These are phyloP conservation scores for Candida ipomoeae DNA, from an alignment of 805 yeast genomes.

Conservation along the genomic window DNA sequence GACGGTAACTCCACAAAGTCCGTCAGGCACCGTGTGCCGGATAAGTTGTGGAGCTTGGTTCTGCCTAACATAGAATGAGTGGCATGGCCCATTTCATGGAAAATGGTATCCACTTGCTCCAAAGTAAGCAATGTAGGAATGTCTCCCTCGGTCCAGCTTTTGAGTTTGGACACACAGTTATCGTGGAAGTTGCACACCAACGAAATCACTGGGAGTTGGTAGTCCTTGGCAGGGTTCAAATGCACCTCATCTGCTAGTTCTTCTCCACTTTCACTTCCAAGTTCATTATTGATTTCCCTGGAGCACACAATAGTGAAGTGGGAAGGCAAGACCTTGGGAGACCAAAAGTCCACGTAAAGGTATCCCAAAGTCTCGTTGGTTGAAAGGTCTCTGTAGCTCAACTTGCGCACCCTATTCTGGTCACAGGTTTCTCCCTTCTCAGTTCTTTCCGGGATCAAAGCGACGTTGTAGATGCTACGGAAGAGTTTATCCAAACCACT, in stretches of 20 bases:
- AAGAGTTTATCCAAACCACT: slow-evolving; percentile 76
- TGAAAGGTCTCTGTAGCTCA: slow-evolving; percentile 64
- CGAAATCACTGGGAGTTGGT: slow-evolving; percentile 87
- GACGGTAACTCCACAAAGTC: slow-evolving; percentile 97
- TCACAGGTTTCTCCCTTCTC: slow-evolving; percentile 83
- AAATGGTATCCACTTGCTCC: slow-evolving; percentile 85
- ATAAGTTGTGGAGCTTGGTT: slow-evolving; percentile 82
- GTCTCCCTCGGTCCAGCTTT: slow-evolving; percentile 23
- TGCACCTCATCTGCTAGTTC: slow-evolving; percentile 26
- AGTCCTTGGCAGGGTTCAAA: slow-evolving; percentile 43
- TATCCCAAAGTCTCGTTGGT: slow-evolving; percentile 61
- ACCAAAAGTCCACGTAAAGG: slow-evolving; percentile 84
- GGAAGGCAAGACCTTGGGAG: slow-evolving; percentile 78
- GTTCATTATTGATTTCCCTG: slow-evolving; percentile 56
- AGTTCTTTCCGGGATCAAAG: slow-evolving; percentile 62
- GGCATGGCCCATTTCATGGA: slow-evolving; percentile 99
- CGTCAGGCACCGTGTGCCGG: slow-evolving; percentile 93
- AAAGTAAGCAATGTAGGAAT: slow-evolving; percentile 57
- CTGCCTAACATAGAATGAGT: slow-evolving; percentile 96
- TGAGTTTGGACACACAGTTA: slow-evolving; percentile 15
- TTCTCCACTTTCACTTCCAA: slow-evolving; percentile 26
- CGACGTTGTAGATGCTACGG: slow-evolving; percentile 68
- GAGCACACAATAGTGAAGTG: slow-evolving; percentile 96
- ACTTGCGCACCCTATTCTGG: slow-evolving; percentile 67
- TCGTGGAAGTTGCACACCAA: slow-evolving; percentile 75